A percentile compares a stretch with the other conserved stretches of the same genome.
These are phyloP conservation scores for Colletotrichum sp. DNA, from an alignment of 2,329 filamentous ascomycete genomes.

Conservation along the genomic window DNA sequence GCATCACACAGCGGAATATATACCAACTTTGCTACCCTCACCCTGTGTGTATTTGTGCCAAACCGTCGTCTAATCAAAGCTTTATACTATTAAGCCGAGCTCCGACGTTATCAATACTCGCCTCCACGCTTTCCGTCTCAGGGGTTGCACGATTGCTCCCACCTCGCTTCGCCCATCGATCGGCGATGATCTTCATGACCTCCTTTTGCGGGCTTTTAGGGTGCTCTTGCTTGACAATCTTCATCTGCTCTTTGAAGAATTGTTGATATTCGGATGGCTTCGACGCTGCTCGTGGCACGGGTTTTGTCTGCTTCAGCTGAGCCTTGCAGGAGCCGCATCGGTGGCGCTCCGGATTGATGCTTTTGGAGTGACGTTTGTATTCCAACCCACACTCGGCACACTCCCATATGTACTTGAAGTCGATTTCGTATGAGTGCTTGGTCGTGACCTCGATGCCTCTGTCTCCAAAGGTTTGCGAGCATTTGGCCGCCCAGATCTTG, in stretches of 20 bases:
- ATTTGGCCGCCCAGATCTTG: constrained; percentile 72
- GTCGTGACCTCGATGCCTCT: constrained; percentile 82
- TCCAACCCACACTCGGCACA: constrained; percentile 73
- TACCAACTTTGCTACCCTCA: background rate
- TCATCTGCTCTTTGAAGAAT: constrained; percentile 73
- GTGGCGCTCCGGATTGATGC: constrained; percentile 75
- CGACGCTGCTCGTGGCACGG: constrained; percentile 61
- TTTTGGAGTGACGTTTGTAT: constrained; percentile 86
- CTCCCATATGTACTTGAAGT: constrained; percentile 90
- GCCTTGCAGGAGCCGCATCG: constrained; percentile 80
- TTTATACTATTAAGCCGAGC: background rate
- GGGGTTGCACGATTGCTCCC: constrained; percentile 33
- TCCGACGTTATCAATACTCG: background rate
- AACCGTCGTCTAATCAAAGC: background rate
- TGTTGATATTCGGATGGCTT: constrained; percentile 50
- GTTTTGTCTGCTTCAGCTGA: constrained; percentile 77
- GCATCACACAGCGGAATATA: background rate
- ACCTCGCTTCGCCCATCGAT: constrained; percentile 61
- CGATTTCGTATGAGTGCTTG: constrained; percentile 87
- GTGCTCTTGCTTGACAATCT: constrained; percentile 59
- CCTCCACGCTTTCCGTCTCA: background rate
- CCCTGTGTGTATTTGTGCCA: background rate
- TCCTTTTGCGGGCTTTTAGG: constrained; percentile 66
- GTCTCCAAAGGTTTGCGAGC: constrained; percentile 59
- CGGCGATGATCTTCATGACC: constrained; percentile 71